Conservation (phyloP, 306 rosid species). For the Casuarina equisetifolia region DNA sequence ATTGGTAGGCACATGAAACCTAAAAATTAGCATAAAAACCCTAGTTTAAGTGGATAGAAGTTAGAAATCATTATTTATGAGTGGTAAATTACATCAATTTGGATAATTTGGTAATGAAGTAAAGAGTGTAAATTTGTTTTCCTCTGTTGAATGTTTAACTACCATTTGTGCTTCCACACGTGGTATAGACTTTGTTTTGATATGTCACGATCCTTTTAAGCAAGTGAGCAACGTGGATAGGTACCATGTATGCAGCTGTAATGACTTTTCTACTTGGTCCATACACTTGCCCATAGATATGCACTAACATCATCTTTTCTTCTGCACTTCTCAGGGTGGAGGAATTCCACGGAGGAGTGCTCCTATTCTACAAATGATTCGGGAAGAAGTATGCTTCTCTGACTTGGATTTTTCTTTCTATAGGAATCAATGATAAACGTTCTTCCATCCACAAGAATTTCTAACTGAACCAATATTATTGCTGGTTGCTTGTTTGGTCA, state of each 20-base stretch:
- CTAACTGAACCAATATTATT: background rate
- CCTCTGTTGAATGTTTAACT: no score
- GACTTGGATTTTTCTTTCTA: constrained; percentile 13
- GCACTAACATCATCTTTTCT: constrained; percentile 19
- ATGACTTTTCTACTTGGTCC: background rate
- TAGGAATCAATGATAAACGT: background rate
- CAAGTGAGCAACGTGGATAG: background rate
- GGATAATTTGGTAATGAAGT: no score
- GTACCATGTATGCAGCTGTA: background rate
- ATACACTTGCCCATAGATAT: background rate
- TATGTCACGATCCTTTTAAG: background rate
- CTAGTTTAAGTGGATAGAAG: no score
- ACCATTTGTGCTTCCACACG: background rate
- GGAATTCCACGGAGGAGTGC: constrained; percentile 95
- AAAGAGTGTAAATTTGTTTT: no score
- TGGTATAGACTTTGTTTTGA: background rate
- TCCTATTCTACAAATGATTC: constrained; percentile 66
- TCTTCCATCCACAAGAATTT: background rate
- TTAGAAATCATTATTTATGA: no score
- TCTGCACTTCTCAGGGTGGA: constrained; percentile 61
- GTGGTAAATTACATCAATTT: no score
- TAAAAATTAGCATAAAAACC: no score
- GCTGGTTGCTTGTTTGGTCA: background rate
- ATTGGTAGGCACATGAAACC: no score
- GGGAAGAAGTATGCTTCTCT: constrained; percentile 78